Percentiles rank a stretch among this genome's conserved stretches.
Conservation (phyloP, 78 protist genomes). For the Speleostelium caveatum region DNA sequence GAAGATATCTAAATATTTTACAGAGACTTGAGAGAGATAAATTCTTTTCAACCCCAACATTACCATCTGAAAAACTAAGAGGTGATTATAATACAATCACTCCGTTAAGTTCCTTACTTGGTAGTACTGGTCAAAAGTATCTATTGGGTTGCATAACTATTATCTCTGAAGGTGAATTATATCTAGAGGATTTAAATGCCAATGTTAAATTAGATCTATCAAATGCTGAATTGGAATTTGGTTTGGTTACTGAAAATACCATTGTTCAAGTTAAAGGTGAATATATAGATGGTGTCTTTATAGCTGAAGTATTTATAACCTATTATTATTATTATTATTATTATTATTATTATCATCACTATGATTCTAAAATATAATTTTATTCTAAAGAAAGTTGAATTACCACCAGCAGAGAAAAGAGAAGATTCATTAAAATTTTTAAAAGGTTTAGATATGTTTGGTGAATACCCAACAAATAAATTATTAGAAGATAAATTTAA, state of each 20-base stretch:
- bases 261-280: constrained; percentile 67
- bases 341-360: not conserved
- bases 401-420: constrained; percentile 37
- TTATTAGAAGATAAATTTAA: constrained; percentile 8
- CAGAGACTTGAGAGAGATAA: constrained; percentile 54
- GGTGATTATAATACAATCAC: constrained; percentile 8
- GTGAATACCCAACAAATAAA: constrained; percentile 24
- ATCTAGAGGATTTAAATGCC: constrained; percentile 46
- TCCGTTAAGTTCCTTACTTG: constrained; percentile 59
- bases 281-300: constrained; percentile 22
- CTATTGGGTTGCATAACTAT: constrained; percentile 55
- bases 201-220: constrained; percentile 43
- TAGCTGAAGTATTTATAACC: no score
- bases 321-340: not conserved
- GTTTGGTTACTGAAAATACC: constrained; percentile 40
- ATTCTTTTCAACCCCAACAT: constrained; percentile 21
- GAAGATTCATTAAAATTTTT: constrained; percentile 15
- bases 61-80: constrained; percentile 3
- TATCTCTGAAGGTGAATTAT: constrained; percentile 36
- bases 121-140: constrained; percentile 43
- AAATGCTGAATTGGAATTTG: constrained; percentile 20
- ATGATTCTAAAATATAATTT: not conserved
- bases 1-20: constrained; percentile 27
- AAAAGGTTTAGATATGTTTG: constrained; percentile 44
- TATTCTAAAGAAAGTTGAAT: not conserved